Evolutionary conservation across 1,139 yeast species (phyloP).

Genomic region (Martiniozyma asiatica): DNA sequence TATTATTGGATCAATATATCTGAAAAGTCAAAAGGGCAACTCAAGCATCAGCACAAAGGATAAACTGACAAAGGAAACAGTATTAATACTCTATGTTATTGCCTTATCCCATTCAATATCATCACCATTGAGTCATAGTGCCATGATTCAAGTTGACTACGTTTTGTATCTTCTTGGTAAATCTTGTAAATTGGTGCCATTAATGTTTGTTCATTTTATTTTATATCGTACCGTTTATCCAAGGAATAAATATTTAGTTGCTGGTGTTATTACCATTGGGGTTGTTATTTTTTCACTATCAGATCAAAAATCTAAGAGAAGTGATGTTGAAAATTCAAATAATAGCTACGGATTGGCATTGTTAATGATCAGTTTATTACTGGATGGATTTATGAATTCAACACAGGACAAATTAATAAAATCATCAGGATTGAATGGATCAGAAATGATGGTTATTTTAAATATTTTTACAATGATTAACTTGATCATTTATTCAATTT

Average conservation of each 20-base stretch:
- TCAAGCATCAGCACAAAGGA: constrained; percentile 8
- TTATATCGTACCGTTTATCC: constrained; percentile 68
- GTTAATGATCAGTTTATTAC: constrained; percentile 49
- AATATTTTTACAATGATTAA: constrained; percentile 38
- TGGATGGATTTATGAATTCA: constrained; percentile 89
- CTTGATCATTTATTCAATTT: constrained; percentile 29
- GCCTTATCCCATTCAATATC: constrained; percentile 74
- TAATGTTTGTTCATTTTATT: constrained; percentile 70
- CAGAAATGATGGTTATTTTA: constrained; percentile 75
- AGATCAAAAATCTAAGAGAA: constrained; percentile 13
- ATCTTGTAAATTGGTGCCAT: constrained; percentile 88
- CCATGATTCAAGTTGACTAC: constrained; percentile 76
- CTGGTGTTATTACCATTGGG: constrained; percentile 64
- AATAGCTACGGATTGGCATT: constrained; percentile 45
- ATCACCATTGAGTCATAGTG: constrained; percentile 66
- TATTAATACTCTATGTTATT: constrained; percentile 34
- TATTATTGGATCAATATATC: constrained; percentile 51
- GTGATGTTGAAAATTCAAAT: constrained; percentile 26
- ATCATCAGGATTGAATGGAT: constrained; percentile 42
- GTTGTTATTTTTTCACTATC: constrained; percentile 64
- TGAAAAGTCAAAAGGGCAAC: constrained; percentile 26
- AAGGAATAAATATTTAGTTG: constrained; percentile 64
- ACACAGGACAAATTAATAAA: constrained; percentile 81
- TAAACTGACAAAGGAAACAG: constrained; percentile 23
- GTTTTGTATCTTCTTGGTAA: constrained; percentile 78